Base-by-base conservation (phyloP, 148 eudicot species). In the Rhododendron kiyosumense region DNA sequence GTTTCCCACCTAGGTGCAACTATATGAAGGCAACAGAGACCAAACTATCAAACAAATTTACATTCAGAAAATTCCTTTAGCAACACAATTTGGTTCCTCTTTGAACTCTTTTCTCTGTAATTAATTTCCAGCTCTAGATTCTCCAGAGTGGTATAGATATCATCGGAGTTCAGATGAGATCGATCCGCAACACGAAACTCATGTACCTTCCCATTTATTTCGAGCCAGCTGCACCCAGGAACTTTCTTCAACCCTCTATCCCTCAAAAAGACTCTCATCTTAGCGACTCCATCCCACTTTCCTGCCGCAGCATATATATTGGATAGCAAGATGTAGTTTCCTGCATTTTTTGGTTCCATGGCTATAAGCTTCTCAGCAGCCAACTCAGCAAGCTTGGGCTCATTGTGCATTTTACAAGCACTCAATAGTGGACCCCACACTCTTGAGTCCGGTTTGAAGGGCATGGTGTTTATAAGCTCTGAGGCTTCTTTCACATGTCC, bases 221-320 rank as follows among this genome's bases (percentile, higher is more conserved):
- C 89, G 38, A 89, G 89, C 89, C 89, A 89, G 80, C 89, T 89
- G 45, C 85, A 81, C 32, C 88, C 91, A 81, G 91, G 89, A 81
- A 85, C 82, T 86, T 89, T 88, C 89, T 88, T 89, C 88, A 89
- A 51, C 67, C 89, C 89, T 85, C 82, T 88, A 63, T 86, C 88
- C 83, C 88, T 86, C 36, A 89, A 84, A 76, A 86, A 65, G 82
- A 87, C 73, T 84, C 89, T 89, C 89, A 89, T 76, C 83, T 86
- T 84, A 43, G 91, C 88, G 9, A 89, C 89, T 77, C 52, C 83
- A 38, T 89, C 90, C 91, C 90, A 88, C 78, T 86, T 88, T 71
- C 91, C 90, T 15, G 85, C 82, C 48, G 88, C 90, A 81, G 90
- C 91, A 77, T 86, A 88, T 49, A 90, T 88, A 48, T 90, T 86